Evolutionary conservation across 73 alveolate genomes (phyloP), one percentile per base, ranked within the genome.

Genomic region (Stentor coeruleus): DNA sequence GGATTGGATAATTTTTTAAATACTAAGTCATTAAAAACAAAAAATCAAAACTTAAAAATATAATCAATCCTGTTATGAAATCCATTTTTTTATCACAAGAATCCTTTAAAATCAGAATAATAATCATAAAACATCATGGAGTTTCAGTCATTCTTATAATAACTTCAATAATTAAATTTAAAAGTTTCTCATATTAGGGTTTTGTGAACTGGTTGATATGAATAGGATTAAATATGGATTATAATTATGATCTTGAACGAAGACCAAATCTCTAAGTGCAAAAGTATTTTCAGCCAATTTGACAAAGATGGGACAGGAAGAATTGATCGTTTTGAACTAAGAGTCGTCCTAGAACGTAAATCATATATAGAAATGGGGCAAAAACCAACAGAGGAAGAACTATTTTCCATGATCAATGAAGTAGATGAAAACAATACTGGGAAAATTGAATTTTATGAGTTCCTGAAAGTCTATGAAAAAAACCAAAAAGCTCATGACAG

Each of bases 361-460:
- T 66, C 33, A 28, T 33, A 66, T 28, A 26, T 33, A 66, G 90
- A 81, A 87, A 90, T 93, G 89, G 98, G 98, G 11, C 84, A 89
- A 81, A 83, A 88, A 76, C 96, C 96, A 11, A 87, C 92, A 15
- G 96, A 90, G 59, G 93, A 90, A 59, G 96, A 90, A 59, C 83
- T 93, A 35, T 93, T 87, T 72, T 82, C 92, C 80, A 92, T 92
- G 91, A 90, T 92, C 15, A 87, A 91, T 55, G 97, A 92, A 72
- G 98, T 93, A 11, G 98, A 93, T 59, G 93, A 89, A n/a, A 92
- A 92, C 40, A 93, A 93, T 87, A 87, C 93, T 84, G 93, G 93
- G 4, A 73, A 81, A 35, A 87, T 87, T 33, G 82, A 81, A 58
- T 87, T 87, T 87, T 82, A 80, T 49, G 93, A 87, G 76, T 87